Evolutionary conservation across 768 basidiomycete genomes (phyloP).

Genomic region (Leccinum broughii): DNA sequence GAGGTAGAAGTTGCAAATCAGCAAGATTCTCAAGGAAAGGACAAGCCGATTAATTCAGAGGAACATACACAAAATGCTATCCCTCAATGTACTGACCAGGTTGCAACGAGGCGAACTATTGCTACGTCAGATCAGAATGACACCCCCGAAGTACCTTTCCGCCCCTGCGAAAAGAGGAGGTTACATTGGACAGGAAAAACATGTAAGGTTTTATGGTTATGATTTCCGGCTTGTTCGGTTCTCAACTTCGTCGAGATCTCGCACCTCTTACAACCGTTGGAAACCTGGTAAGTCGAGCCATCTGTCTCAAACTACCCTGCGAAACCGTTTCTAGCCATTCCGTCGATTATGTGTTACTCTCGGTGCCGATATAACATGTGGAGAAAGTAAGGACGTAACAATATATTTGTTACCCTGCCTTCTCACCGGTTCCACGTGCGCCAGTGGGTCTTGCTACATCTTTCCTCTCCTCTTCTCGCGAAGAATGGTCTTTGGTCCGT

Average conservation of each 20-base stretch:
- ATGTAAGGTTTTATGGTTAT: slow-evolving; percentile 48
- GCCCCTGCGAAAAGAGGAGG: slow-evolving; percentile 83
- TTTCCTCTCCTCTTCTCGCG: slow-evolving; percentile 83
- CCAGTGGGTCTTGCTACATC: slow-evolving; percentile 92
- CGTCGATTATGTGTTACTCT: slow-evolving; percentile 82
- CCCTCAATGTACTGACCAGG: slow-evolving; percentile 9
- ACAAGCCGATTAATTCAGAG: slow-evolving; percentile 9
- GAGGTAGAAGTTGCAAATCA: slow-evolving; percentile 43
- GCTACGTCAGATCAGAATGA: slow-evolving; percentile 43
- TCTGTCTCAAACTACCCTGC: neutral
- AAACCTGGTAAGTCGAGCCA: slow-evolving; percentile 61
- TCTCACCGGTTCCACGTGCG: neutral
- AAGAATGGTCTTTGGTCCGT: slow-evolving; percentile 93
- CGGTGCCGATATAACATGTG: slow-evolving; percentile 94
- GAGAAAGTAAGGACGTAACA: slow-evolving; percentile 64
- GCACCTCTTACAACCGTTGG: slow-evolving; percentile 94
- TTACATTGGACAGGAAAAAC: slow-evolving; percentile 85
- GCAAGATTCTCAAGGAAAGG: slow-evolving; percentile 1
- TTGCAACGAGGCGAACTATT: slow-evolving; percentile 38
- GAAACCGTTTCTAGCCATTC: slow-evolving; percentile 65
- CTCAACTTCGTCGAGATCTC: slow-evolving; percentile 44
- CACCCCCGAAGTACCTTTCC: slow-evolving; percentile 65
- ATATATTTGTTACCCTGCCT: neutral
- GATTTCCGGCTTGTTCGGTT: slow-evolving; percentile 24
- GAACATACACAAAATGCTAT: slow-evolving; percentile 12